Evolutionary conservation across 2,329 filamentous ascomycete species (phyloP).

Genomic region (Calycina herbarum): DNA sequence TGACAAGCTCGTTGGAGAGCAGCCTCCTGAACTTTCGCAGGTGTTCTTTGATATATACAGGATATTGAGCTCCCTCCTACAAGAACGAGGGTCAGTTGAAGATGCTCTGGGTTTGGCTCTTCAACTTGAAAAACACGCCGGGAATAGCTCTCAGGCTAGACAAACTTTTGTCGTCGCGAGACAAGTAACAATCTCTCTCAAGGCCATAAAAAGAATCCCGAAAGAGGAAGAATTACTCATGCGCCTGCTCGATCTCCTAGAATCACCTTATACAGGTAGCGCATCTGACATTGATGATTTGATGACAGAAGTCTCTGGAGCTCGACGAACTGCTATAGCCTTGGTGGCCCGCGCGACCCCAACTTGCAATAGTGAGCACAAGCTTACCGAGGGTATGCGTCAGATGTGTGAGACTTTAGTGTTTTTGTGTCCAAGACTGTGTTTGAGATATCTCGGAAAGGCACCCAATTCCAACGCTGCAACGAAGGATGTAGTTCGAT

Average conservation of each 20-base stretch:
- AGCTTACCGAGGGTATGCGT: conserved; percentile 28
- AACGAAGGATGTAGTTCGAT: conserved; percentile 59
- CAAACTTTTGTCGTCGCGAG: conserved; percentile 55
- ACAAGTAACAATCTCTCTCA: conserved; percentile 55
- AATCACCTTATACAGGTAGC: conserved; percentile 60
- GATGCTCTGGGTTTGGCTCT: conserved; percentile 58
- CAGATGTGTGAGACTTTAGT: conserved; percentile 56
- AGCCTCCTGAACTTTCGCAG: conserved; percentile 16
- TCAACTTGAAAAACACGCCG: conserved; percentile 39
- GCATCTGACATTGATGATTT: conserved; percentile 61
- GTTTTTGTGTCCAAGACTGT: conserved; percentile 59
- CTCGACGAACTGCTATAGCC: conserved; percentile 55
- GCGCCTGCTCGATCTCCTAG: conserved; percentile 54
- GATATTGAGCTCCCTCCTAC: conserved; percentile 50
- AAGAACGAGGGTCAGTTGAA: conserved; percentile 46
- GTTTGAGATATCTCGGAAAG: conserved; percentile 61
- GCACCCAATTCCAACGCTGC: conserved; percentile 50
- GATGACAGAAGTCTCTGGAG: conserved; percentile 54
- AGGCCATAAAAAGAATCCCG: conserved; percentile 41
- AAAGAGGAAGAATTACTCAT: conserved; percentile 46
- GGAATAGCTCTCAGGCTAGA: conserved; percentile 34
- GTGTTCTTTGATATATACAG: conserved; percentile 43
- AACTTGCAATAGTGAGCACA: conserved; percentile 12
- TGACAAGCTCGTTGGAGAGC: conserved; percentile 24
- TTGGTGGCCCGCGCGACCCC: conserved; percentile 41